Percentiles rank a stretch among this genome's conserved stretches.
These are phyloP conservation scores for Globisporangium heterothallicum DNA, from an alignment of 352 stramenopile species.

Conservation along the genomic window DNA sequence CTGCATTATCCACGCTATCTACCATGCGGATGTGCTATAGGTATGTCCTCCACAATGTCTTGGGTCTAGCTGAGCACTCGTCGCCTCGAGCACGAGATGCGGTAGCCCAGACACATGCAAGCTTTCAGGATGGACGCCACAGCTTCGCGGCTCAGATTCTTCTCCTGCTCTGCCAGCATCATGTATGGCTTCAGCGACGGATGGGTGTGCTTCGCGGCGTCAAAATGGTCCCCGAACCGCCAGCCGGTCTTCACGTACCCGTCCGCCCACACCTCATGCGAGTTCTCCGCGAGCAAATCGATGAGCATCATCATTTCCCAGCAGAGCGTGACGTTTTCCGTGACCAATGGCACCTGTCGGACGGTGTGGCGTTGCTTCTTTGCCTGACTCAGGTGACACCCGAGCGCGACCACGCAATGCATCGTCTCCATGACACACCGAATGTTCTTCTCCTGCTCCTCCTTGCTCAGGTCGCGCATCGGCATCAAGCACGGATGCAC, in stretches of 20 bases:
- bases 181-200: conserved; percentile 61
- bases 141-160: conserved; percentile 37
- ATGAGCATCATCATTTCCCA: conserved; percentile 65
- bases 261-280: conserved; percentile 62
- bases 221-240: conserved; percentile 30
- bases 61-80: neutral
- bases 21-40: too few species aligned
- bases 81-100: conserved; percentile 27
- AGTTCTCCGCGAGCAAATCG: conserved; percentile 64
- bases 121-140: conserved; percentile 48
- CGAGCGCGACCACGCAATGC: conserved; percentile 53
- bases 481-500: conserved; percentile 50
- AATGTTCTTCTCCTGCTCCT: conserved; percentile 34
- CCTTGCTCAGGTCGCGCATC: conserved; percentile 35
- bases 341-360: conserved; percentile 19
- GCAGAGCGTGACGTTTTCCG: conserved; percentile 33
- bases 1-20: too few species aligned
- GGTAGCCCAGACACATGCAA: conserved; percentile 45
- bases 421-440: conserved; percentile 48
- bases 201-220: conserved; percentile 35
- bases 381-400: conserved; percentile 32
- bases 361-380: neutral
- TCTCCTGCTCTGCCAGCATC: conserved; percentile 45
- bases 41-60: neutral
- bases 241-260: conserved; percentile 42